Conservation (phyloP, 768 basidiomycete genomes). For the Russula griseocarnosa region DNA sequence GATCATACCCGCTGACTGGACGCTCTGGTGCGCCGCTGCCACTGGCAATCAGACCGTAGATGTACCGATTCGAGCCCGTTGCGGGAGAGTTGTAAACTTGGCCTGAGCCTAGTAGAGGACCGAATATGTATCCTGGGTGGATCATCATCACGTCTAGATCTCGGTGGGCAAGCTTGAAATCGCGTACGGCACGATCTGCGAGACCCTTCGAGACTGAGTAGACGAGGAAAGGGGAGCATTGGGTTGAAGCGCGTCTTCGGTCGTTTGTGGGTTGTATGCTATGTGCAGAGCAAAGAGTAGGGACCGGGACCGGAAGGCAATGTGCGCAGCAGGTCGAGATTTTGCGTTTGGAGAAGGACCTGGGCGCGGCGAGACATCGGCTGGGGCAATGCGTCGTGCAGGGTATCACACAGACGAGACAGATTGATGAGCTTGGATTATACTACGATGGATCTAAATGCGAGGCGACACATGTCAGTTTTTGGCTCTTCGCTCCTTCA, state of each 20-base stretch:
- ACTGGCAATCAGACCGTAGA: slow-evolving; percentile 31
- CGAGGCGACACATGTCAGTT: background rate
- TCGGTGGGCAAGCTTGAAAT: slow-evolving; percentile 32
- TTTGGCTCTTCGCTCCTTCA: background rate
- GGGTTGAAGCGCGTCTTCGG: slow-evolving; percentile 33
- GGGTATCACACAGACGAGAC: slow-evolving; percentile 88
- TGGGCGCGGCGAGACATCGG: slow-evolving; percentile 79
- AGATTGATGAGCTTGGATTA: slow-evolving; percentile 31
- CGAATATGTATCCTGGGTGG: slow-evolving; percentile 35
- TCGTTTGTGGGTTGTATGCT: slow-evolving; percentile 38
- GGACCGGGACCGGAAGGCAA: no score
- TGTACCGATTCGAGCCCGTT: slow-evolving; percentile 29
- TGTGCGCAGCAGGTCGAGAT: slow-evolving; percentile 96
- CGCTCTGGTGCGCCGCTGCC: slow-evolving; percentile 17
- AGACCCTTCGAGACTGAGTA: slow-evolving; percentile 41
- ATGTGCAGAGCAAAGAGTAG: no score
- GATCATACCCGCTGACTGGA: slow-evolving; percentile 24
- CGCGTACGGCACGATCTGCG: slow-evolving; percentile 31
- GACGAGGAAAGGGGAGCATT: slow-evolving; percentile 30
- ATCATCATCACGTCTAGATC: slow-evolving; percentile 32
- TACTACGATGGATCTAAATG: slow-evolving; percentile 12
- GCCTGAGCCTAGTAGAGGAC: slow-evolving; percentile 29
- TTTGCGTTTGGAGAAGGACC: slow-evolving; percentile 90
- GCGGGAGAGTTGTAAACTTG: slow-evolving; percentile 26
- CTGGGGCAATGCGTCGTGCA: slow-evolving; percentile 80